Percentiles rank a stretch among this genome's conserved stretches.
These are phyloP conservation scores for Neofusicoccum sp. DNA, from an alignment of 2,329 filamentous ascomycete genomes.

Conservation along the genomic window DNA sequence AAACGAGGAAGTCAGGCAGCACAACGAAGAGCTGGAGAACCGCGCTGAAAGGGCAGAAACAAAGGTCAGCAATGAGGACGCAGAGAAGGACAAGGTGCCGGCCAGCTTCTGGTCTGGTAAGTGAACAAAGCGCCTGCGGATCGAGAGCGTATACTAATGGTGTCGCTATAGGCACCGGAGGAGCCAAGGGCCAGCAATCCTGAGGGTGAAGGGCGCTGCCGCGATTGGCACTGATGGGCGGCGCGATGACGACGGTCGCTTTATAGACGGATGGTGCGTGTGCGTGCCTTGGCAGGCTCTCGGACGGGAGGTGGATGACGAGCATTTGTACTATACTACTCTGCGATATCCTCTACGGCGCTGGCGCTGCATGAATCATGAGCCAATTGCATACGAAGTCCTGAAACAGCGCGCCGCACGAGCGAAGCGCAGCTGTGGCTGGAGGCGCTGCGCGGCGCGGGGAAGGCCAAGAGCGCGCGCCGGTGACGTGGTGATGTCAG, in stretches of 20 bases:
- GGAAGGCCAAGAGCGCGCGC: not conserved
- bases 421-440: not conserved
- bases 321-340: slow-evolving; percentile 1
- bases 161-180: slow-evolving; percentile 29
- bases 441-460: not conserved
- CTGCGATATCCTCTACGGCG: slow-evolving; percentile 5
- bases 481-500: slow-evolving; percentile 20
- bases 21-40: slow-evolving; percentile 48
- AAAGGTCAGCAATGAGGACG: slow-evolving; percentile 40
- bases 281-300: not conserved
- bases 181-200: slow-evolving; percentile 29
- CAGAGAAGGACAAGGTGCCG: slow-evolving; percentile 44
- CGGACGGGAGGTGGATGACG: not conserved
- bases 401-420: not conserved
- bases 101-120: slow-evolving; percentile 44
- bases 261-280: not conserved
- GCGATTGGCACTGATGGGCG: not conserved
- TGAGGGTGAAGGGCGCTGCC: not conserved
- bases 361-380: slow-evolving; percentile 1
- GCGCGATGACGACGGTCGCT: not conserved
- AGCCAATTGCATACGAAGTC: not conserved
- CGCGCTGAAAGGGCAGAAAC: slow-evolving; percentile 46
- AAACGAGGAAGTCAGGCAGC: slow-evolving; percentile 41
- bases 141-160: slow-evolving; percentile 4
- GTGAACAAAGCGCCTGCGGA: slow-evolving; percentile 17